phyloP scores from a whole-genome alignment of 106 monocot species.

The Acanthochlamys bracteata region DNA sequence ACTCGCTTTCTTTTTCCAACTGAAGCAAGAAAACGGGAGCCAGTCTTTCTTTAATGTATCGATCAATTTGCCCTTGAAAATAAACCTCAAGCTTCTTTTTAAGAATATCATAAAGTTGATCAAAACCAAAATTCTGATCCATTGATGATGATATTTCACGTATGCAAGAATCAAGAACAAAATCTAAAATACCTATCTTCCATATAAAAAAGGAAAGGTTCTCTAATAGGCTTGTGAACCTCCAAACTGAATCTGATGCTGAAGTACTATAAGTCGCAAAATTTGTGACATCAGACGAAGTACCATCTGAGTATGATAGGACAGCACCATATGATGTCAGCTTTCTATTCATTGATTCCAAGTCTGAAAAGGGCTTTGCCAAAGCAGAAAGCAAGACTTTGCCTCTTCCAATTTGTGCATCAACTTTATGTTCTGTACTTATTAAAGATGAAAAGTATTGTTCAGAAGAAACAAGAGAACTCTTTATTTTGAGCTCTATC shows the following conservation, averaged over 20 bases:
- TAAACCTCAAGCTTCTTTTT: constrained; percentile 63
- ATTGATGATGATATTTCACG: constrained; percentile 73
- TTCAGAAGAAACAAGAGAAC: constrained; percentile 57
- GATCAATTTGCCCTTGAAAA: constrained; percentile 42
- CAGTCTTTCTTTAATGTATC: constrained; percentile 65
- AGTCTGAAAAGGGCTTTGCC: constrained; percentile 52
- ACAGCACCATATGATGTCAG: constrained; percentile 28
- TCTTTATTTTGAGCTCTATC: constrained; percentile 50
- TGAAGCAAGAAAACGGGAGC: constrained; percentile 50
- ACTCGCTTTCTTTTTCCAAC: constrained; percentile 45
- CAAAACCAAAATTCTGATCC: constrained; percentile 63
- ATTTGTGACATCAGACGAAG: constrained; percentile 22
- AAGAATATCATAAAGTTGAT: constrained; percentile 51
- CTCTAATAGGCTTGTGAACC: constrained; percentile 37
- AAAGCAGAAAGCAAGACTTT: constrained; percentile 52
- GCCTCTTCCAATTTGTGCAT: constrained; percentile 34
- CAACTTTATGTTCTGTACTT: constrained; percentile 28
- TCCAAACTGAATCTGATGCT: constrained; percentile 51
- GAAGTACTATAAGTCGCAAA: constrained; percentile 28
- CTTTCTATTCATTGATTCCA: constrained; percentile 66
- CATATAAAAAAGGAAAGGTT: constrained; percentile 80
- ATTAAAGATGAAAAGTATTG: constrained; percentile 55
- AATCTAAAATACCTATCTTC: constrained; percentile 77
- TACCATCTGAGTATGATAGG: constrained; percentile 22
- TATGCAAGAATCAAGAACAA: constrained; percentile 68